Evolutionary conservation across 441 rosid species (phyloP), one percentile per base, ranked within the genome.

Genomic region (Eugenia klotzschiana): DNA sequence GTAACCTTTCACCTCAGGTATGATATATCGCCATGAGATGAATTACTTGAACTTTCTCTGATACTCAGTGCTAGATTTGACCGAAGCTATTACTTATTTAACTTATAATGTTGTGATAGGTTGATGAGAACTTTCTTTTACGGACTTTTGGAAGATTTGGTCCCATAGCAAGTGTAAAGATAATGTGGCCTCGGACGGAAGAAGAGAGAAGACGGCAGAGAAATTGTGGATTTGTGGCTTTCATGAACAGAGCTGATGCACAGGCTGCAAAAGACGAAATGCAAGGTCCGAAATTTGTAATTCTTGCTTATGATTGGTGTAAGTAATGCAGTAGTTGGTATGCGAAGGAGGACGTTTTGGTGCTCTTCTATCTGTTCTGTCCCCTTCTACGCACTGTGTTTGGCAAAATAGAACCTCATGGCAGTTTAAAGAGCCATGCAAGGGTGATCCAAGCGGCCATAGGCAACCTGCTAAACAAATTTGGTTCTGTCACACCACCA

Each of bases 61-160:
- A 27, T 51, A 69, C 40, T 37, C 46, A 37, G 15, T 69, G 77
- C 77, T 69, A 20, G 22, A 37, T 69, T 37, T 37, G 46, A 37
- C 15, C 25, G 11, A 33, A 20, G 25, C 25, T 69, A 69, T 16
- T 37, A 69, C 46, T 69, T 14, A 69, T 69, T 69, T 69, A 69
- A 37, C 46, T 69, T 85, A 85, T 83, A 87, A 74, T 54, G 82
- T 73, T 77, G 53, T 79, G 89, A 20, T 81, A 97, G 99, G 99
- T 97, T 84, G 99, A 97, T 89, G 99, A 97, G 90, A 97, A 96
- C 89, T 97, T 97, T 88, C 98, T 96, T 89, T 89, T 97, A 64
- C 92, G 99, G 79, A 97, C 99, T 80, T 97, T 97, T 85, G 99
- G 99, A 91, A 94, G 99, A 93, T 97, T 97, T 93, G 99, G 99